Percentiles rank a stretch among this genome's conserved stretches.
Evolutionary conservation across 257 asterid species (phyloP).

Genomic region (Craterostigma plantagineum): DNA sequence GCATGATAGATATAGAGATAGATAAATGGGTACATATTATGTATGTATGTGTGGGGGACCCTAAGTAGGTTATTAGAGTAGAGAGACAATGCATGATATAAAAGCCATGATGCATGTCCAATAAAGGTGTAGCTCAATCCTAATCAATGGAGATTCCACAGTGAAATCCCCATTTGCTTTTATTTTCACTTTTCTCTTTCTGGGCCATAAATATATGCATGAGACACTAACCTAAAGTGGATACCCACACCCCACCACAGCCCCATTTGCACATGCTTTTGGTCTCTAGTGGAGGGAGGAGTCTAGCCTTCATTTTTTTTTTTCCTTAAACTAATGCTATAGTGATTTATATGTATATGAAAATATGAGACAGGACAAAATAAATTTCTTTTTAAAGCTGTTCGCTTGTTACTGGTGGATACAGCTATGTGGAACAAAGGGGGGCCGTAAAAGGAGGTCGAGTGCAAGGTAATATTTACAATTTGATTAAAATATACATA

Average conservation of each 20-base stretch:
- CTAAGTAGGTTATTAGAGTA: slow-evolving; percentile 3
- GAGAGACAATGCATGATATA: slow-evolving; percentile 78
- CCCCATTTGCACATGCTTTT: slow-evolving; percentile 32
- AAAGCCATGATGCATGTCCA: slow-evolving; percentile 80
- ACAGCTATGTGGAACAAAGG: no score
- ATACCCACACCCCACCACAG: slow-evolving; percentile 9
- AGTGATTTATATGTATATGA: no score
- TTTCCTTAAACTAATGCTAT: no score
- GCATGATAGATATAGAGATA: no score
- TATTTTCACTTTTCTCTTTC: neutral
- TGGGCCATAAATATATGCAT: slow-evolving; percentile 13
- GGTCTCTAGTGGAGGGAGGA: slow-evolving; percentile 17
- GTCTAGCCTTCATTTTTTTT: slow-evolving; percentile 15
- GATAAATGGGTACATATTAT: no score
- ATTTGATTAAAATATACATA: no score
- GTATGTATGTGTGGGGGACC: no score
- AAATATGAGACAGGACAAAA: no score
- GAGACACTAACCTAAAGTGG: slow-evolving; percentile 28
- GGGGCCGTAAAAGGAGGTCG: no score
- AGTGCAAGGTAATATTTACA: no score
- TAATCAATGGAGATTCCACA: slow-evolving; percentile 38
- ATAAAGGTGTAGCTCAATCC: slow-evolving; percentile 45
- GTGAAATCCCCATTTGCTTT: slow-evolving; percentile 21
- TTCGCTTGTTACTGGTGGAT: no score
- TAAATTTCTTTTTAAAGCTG: no score